These are phyloP conservation scores for Trebouxia sp. DNA, from an alignment of 139 green algal genomes.

Conservation along the genomic window DNA sequence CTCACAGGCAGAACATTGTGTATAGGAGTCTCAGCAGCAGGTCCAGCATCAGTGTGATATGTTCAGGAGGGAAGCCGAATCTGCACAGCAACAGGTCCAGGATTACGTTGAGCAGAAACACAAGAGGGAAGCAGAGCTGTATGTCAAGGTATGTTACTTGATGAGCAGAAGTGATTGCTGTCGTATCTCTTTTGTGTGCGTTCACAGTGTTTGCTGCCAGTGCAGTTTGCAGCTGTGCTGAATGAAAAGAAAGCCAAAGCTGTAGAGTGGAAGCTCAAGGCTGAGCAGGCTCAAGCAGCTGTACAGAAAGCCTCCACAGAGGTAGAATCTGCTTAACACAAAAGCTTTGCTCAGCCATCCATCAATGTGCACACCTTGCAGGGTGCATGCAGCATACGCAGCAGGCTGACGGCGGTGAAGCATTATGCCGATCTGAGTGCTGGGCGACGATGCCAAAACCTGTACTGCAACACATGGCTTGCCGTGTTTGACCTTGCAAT, in stretches of 20 bases:
- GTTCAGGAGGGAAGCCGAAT: constrained; percentile 1
- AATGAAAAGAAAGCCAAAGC: constrained; percentile 31
- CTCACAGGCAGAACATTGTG: background rate
- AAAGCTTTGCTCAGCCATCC: background rate
- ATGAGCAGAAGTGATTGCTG: too few relatives aligned
- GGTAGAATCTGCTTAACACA: background rate
- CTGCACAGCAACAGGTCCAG: constrained; percentile 7
- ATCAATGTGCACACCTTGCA: too few relatives aligned
- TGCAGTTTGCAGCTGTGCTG: constrained; percentile 26
- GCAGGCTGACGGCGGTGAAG: too few relatives aligned
- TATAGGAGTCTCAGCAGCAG: background rate
- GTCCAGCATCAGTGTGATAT: background rate
- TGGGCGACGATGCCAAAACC: too few relatives aligned
- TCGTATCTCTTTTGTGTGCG: too few relatives aligned
- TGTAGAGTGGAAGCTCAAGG: constrained; percentile 20
- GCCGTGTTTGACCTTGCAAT: too few relatives aligned
- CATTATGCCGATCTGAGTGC: too few relatives aligned
- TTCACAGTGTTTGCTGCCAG: too few relatives aligned
- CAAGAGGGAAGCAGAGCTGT: constrained; percentile 19
- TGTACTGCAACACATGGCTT: too few relatives aligned
- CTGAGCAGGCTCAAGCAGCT: constrained; percentile 4
- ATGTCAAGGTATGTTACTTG: constrained; percentile 25
- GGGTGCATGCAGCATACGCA: too few relatives aligned
- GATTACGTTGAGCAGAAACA: constrained; percentile 15
- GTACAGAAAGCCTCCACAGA: constrained; percentile 14